A percentile compares a stretch with the other conserved stretches of the same genome.
These are phyloP conservation scores for Syzygium aromaticum DNA, from an alignment of 345 rosid species.

Conservation along the genomic window DNA sequence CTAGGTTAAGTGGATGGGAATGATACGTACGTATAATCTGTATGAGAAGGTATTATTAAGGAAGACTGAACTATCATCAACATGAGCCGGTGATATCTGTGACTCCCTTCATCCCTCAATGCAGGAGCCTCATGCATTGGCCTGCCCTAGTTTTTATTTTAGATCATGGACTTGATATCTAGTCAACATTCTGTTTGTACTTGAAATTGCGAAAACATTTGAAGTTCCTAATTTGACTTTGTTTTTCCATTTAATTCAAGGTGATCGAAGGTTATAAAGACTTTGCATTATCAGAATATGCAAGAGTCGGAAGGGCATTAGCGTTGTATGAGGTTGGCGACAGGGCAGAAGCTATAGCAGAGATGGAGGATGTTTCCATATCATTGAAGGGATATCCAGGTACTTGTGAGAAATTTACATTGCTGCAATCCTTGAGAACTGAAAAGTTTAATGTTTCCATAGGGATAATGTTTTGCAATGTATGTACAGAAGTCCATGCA, in stretches of 20 bases:
- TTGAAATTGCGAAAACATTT: neutral
- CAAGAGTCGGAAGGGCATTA: conserved; percentile 52
- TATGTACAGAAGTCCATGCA: conserved; percentile 44
- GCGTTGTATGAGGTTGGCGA: conserved; percentile 47
- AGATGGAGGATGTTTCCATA: conserved; percentile 57
- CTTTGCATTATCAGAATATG: conserved; percentile 52
- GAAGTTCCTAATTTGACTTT: neutral
- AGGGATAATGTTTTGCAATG: neutral
- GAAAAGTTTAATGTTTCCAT: neutral
- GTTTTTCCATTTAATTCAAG: conserved; percentile 9
- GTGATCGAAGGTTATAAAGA: conserved; percentile 49
- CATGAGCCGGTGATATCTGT: neutral
- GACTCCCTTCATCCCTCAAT: neutral
- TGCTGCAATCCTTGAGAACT: neutral
- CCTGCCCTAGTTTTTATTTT: neutral
- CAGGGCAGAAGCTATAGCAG: conserved; percentile 49
- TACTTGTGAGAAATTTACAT: neutral
- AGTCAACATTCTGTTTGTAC: neutral
- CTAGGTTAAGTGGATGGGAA: neutral
- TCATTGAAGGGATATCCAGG: conserved; percentile 61
- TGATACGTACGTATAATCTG: neutral
- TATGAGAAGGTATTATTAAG: neutral
- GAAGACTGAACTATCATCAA: neutral
- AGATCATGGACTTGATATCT: neutral
- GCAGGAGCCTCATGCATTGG: neutral